Percentiles rank a stretch among this genome's conserved stretches.
Conservation (phyloP, 345 rosid species). For the Cardamine chenopodiifolia region DNA sequence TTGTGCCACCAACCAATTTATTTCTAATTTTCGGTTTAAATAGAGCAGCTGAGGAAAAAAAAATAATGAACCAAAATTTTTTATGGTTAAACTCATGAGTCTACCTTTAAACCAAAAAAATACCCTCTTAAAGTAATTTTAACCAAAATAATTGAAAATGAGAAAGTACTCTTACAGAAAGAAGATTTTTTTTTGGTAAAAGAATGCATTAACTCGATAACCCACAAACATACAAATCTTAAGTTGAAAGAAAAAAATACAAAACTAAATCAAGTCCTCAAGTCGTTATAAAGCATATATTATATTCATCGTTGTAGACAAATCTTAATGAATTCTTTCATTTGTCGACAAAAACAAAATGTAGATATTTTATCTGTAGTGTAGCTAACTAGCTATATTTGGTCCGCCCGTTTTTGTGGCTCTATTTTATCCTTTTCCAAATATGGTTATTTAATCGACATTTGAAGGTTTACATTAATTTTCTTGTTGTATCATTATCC, state of each 20-base stretch:
- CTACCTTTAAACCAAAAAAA: not conserved
- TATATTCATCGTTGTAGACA: slow-evolving; percentile 8
- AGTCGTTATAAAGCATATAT: not conserved
- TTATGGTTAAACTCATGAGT: not conserved
- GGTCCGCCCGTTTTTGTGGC: not conserved
- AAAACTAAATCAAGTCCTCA: slow-evolving; percentile 3
- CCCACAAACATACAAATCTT: slow-evolving; percentile 20
- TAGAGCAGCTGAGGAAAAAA: too few relatives aligned
- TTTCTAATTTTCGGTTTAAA: not conserved
- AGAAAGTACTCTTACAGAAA: not conserved
- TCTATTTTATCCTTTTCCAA: not conserved
- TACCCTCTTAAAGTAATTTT: not conserved
- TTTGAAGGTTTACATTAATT: not conserved
- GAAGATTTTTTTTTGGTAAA: not conserved
- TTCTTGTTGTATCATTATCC: not conserved
- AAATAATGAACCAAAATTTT: too few relatives aligned
- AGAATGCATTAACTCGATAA: slow-evolving; percentile 13
- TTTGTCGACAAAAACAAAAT: not conserved
- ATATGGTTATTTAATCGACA: slow-evolving; percentile 17
- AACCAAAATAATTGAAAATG: not conserved
- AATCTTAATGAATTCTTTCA: not conserved
- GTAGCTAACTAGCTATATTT: not conserved
- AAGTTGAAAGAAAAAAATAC: slow-evolving; percentile 20
- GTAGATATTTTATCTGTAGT: slow-evolving; percentile 14
- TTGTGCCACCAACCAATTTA: not conserved